Conservation (phyloP, 176 grass and related monocot genomes). For the Triticum turgidum region DNA sequence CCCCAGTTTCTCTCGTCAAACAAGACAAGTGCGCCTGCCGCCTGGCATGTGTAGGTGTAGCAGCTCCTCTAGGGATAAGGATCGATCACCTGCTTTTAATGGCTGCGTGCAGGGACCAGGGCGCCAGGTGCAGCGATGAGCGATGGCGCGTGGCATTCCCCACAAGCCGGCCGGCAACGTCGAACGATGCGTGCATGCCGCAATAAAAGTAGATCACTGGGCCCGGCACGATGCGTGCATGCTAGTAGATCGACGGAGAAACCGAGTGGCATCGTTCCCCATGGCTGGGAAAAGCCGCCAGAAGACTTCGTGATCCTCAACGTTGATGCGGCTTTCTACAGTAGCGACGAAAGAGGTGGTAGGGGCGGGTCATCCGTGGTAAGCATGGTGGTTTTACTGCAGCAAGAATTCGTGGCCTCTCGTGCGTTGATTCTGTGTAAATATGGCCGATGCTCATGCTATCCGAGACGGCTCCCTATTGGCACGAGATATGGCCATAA, state of each 20-base stretch:
- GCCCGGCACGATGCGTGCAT: not conserved
- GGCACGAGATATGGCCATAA: too few relatives aligned
- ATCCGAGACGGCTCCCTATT: too few relatives aligned
- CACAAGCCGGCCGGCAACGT: not conserved
- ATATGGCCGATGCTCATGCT: too few relatives aligned
- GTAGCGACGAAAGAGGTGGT: not conserved
- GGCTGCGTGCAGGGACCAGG: not conserved
- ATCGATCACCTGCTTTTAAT: not conserved
- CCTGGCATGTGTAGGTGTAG: not conserved
- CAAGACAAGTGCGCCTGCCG: not conserved
- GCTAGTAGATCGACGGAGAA: not conserved
- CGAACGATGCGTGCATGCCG: not conserved
- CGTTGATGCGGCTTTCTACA: not conserved
- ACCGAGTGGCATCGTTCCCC: not conserved
- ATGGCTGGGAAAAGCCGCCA: not conserved
- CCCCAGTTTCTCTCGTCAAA: not conserved
- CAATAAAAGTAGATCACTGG: not conserved
- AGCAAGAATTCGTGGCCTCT: too few relatives aligned
- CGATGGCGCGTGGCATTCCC: slow-evolving; percentile 15
- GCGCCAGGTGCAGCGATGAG: not conserved
- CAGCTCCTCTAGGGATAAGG: not conserved
- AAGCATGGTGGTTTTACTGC: too few relatives aligned
- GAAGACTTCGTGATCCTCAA: not conserved
- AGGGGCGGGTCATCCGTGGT: not conserved
- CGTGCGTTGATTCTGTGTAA: too few relatives aligned